Conservation (phyloP, 2,329 filamentous ascomycete species). For the Claviceps sp. region DNA sequence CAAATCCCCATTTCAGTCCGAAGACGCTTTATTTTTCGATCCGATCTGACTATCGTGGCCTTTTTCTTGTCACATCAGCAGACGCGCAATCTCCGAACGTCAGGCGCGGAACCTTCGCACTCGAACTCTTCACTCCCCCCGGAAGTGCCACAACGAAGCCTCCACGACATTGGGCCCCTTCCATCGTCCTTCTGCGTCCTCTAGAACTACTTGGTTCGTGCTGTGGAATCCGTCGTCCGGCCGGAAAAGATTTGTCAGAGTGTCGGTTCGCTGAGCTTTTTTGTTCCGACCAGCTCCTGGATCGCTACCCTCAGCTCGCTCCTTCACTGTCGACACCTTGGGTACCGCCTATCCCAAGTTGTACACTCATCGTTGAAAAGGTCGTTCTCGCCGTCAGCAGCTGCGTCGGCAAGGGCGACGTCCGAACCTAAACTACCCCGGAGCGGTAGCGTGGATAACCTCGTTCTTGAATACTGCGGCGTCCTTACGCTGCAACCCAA, state of each 20-base stretch:
- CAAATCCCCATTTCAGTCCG: slow-evolving; percentile 2
- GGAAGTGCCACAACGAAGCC: slow-evolving; percentile 14
- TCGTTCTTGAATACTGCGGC: slow-evolving; percentile 3
- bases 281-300: slow-evolving; percentile 1
- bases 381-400: neutral
- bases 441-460: neutral
- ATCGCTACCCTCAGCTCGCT: slow-evolving; percentile 2
- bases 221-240: slow-evolving; percentile 7
- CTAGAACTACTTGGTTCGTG: slow-evolving; percentile 12
- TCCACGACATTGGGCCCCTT: slow-evolving; percentile 19
- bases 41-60: slow-evolving; percentile 3
- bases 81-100: slow-evolving; percentile 8
- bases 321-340: neutral
- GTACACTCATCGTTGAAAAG: neutral
- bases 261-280: slow-evolving; percentile 4
- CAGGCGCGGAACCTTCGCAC: slow-evolving; percentile 15
- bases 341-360: neutral
- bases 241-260: slow-evolving; percentile 4
- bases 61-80: slow-evolving; percentile 6
- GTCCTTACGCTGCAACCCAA: neutral
- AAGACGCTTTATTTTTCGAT: neutral
- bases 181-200: slow-evolving; percentile 12
- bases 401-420: slow-evolving; percentile 1
- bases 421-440: neutral
- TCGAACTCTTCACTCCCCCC: slow-evolving; percentile 5